A percentile compares a stretch with the other conserved stretches of the same genome.
These are phyloP conservation scores for Auxenochlorella pyrenoidosa DNA, from an alignment of 139 green algal genomes.

Conservation along the genomic window DNA sequence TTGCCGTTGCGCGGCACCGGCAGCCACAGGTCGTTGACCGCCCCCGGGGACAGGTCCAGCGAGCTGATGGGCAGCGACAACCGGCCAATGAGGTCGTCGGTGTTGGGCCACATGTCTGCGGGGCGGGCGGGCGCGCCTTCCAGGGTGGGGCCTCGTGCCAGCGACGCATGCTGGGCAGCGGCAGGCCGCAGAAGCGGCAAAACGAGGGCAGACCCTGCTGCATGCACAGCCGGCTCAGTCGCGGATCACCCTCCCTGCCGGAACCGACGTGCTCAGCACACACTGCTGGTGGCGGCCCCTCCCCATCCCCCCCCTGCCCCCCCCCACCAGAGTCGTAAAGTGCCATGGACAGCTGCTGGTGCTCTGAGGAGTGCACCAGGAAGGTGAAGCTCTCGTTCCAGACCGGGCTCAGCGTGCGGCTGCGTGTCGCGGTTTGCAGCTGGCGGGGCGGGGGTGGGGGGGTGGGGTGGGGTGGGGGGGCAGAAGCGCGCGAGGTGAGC, in stretches of 20 bases:
- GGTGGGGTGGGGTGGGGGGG: background rate
- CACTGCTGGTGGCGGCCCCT: background rate
- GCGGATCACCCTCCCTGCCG: no score
- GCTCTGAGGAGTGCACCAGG: slow-evolving; percentile 32
- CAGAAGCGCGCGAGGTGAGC: no score
- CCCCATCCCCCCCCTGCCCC: background rate
- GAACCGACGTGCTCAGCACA: no score
- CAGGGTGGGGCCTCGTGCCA: no score
- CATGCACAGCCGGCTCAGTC: no score
- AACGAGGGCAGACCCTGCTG: no score
- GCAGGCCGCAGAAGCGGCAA: background rate
- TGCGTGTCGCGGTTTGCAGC: slow-evolving; percentile 28
- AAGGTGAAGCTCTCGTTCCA: slow-evolving; percentile 49
- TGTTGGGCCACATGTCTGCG: slow-evolving; percentile 7
- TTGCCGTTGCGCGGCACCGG: background rate
- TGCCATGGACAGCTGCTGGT: slow-evolving; percentile 31
- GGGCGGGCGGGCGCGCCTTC: background rate
- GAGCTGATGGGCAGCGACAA: slow-evolving; percentile 6
- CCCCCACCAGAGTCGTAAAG: slow-evolving; percentile 34
- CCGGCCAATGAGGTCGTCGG: background rate
- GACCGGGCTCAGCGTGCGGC: slow-evolving; percentile 26
- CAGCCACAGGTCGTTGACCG: slow-evolving; percentile 35
- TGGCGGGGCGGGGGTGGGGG: slow-evolving; percentile 1
- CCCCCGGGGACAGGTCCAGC: slow-evolving; percentile 25
- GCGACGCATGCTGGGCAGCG: background rate